These are phyloP conservation scores for Colletotrichum sublineola DNA, from an alignment of 2,329 filamentous ascomycete species.

Conservation along the genomic window DNA sequence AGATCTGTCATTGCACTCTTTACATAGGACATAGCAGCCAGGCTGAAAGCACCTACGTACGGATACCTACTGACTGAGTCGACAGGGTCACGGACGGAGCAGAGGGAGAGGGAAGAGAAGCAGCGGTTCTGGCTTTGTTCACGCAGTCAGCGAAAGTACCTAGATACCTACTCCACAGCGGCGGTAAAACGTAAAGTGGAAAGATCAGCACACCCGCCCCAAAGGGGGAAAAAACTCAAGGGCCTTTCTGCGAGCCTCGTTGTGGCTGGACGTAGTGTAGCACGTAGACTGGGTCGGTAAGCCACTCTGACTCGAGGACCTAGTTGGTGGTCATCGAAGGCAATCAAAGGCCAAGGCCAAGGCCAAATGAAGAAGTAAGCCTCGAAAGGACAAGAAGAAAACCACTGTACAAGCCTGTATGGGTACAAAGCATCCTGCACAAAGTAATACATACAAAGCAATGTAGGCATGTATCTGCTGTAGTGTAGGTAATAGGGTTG, in stretches of 20 bases:
- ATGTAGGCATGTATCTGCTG: neutral
- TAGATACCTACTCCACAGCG: neutral
- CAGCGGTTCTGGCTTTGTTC: too few species aligned
- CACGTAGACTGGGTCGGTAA: neutral
- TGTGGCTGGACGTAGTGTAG: slow-evolving; percentile 24
- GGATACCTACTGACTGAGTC: neutral
- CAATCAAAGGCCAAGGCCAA: slow-evolving; percentile 11
- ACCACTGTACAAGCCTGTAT: neutral
- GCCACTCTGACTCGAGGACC: neutral
- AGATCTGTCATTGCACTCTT: slow-evolving; percentile 15
- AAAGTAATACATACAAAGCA: too few species aligned
- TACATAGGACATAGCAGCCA: too few species aligned
- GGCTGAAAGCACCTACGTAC: too few species aligned
- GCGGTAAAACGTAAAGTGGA: slow-evolving; percentile 9
- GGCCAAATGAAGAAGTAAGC: neutral
- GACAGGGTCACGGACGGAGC: neutral
- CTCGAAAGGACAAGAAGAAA: neutral
- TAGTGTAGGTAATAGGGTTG: neutral
- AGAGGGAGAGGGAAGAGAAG: neutral
- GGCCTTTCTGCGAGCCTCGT: slow-evolving; percentile 7
- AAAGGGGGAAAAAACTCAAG: neutral
- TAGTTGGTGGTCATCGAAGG: neutral
- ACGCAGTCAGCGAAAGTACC: neutral
- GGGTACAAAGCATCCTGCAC: neutral
- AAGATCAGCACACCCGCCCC: slow-evolving; percentile 26